phyloP scores from a whole-genome alignment of 2,329 filamentous ascomycete species.

The Sporothrix protearum region DNA sequence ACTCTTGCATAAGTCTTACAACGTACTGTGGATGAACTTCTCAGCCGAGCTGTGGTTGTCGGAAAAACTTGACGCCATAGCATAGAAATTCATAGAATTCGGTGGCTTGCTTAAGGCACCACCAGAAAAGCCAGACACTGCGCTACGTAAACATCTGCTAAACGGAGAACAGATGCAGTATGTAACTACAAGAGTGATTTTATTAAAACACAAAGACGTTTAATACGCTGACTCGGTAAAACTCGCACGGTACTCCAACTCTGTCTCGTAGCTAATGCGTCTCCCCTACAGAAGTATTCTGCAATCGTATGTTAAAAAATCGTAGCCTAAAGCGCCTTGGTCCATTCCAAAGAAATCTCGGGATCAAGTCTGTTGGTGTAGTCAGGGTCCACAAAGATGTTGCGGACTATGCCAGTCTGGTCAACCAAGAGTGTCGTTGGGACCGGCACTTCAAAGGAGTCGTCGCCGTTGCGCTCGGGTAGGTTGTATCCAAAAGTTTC shows the following conservation, averaged over 20 bases:
- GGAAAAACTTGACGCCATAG: neutral
- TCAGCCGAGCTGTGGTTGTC: neutral
- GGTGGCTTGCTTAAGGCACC: neutral
- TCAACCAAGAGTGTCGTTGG: constrained; percentile 42
- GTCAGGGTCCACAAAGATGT: constrained; percentile 39
- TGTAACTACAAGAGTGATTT: too few relatives aligned
- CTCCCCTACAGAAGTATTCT: too few relatives aligned
- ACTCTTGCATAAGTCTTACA: constrained; percentile 27
- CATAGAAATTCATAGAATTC: constrained; percentile 2
- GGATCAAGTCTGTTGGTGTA: constrained; percentile 40
- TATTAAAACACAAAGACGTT: too few relatives aligned
- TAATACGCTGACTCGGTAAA: too few relatives aligned
- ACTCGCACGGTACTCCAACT: too few relatives aligned
- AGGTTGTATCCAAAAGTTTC: constrained; percentile 35
- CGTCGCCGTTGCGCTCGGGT: constrained; percentile 38
- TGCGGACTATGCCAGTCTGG: constrained; percentile 36
- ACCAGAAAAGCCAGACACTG: too few relatives aligned
- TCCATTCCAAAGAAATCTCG: constrained; percentile 36
- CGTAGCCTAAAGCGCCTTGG: constrained; percentile 31
- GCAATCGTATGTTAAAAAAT: neutral
- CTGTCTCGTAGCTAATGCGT: too few relatives aligned
- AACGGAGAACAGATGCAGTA: too few relatives aligned
- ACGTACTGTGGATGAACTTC: neutral
- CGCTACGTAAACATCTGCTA: too few relatives aligned
- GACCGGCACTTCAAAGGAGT: constrained; percentile 39